Percentiles rank a stretch among this genome's conserved stretches.
phyloP scores from a whole-genome alignment of 805 yeast species.

The Torulaspora franciscae region DNA sequence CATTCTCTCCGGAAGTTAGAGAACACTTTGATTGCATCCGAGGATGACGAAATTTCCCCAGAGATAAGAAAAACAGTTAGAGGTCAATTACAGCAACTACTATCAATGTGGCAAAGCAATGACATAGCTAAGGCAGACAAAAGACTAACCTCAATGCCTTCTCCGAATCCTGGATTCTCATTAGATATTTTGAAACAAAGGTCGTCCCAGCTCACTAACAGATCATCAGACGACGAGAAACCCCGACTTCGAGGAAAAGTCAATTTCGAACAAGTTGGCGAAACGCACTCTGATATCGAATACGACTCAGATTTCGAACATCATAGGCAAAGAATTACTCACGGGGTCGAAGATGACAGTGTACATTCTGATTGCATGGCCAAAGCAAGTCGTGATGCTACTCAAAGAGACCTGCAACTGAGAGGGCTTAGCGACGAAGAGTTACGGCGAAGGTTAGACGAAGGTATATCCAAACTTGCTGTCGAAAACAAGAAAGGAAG shows the following conservation, averaged over 20 bases:
- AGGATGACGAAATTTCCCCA: constrained; percentile 1
- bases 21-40: constrained; percentile 5
- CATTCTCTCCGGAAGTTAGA: constrained; percentile 8
- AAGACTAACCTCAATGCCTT: constrained; percentile 1
- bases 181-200: constrained; percentile 20
- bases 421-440: constrained; percentile 27
- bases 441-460: constrained; percentile 25
- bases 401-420: constrained; percentile 1
- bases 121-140: background rate
- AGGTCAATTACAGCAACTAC: constrained; percentile 4
- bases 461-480: constrained; percentile 29
- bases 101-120: constrained; percentile 8
- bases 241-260: constrained; percentile 7
- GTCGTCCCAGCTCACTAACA: background rate
- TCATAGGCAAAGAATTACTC: constrained; percentile 8
- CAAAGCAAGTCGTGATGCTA: background rate
- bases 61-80: constrained; percentile 16
- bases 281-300: constrained; percentile 14
- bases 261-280: constrained; percentile 17
- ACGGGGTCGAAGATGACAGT: constrained; percentile 2
- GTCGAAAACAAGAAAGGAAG: constrained; percentile 31
- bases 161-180: constrained; percentile 21
- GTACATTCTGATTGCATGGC: background rate
- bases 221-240: constrained; percentile 9
- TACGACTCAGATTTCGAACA: constrained; percentile 13